These are phyloP conservation scores for Lentinula aciculospora DNA, from an alignment of 768 basidiomycete species.

Conservation along the genomic window DNA sequence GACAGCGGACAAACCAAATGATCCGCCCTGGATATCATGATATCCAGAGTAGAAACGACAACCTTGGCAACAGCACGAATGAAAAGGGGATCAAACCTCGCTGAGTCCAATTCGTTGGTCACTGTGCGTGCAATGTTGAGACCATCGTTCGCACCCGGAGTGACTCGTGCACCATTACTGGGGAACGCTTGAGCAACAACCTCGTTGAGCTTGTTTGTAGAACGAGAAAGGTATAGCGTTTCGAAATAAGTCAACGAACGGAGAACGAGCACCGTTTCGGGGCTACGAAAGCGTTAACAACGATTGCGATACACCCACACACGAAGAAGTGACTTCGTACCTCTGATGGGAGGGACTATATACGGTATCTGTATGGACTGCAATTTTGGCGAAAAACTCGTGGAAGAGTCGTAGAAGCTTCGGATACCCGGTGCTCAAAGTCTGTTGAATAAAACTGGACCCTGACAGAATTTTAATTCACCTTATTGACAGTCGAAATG, in stretches of 20 bases:
- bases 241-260: conserved; percentile 83
- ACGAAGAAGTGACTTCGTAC: conserved; percentile 28
- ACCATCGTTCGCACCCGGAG: conserved; percentile 75
- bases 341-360: conserved; percentile 85
- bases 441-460: conserved; percentile 89
- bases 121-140: conserved; percentile 69
- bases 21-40: conserved; percentile 58
- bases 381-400: conserved; percentile 93
- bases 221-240: conserved; percentile 81
- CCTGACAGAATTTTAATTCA: conserved; percentile 31
- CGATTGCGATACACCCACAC: neutral
- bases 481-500: neutral
- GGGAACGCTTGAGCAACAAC: conserved; percentile 72
- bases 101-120: conserved; percentile 89
- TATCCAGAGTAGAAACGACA: conserved; percentile 64
- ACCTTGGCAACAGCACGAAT: conserved; percentile 75
- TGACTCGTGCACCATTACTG: conserved; percentile 56
- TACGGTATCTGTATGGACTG: conserved; percentile 91
- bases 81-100: conserved; percentile 87
- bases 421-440: conserved; percentile 82
- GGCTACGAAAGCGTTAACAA: conserved; percentile 38
- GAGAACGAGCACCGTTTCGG: conserved; percentile 87
- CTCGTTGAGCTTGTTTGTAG: conserved; percentile 80
- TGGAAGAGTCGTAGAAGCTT: conserved; percentile 87
- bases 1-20: conserved; percentile 47